phyloP scores from a whole-genome alignment of 2,329 filamentous ascomycete species.

The Lachnellula subtilissima region DNA sequence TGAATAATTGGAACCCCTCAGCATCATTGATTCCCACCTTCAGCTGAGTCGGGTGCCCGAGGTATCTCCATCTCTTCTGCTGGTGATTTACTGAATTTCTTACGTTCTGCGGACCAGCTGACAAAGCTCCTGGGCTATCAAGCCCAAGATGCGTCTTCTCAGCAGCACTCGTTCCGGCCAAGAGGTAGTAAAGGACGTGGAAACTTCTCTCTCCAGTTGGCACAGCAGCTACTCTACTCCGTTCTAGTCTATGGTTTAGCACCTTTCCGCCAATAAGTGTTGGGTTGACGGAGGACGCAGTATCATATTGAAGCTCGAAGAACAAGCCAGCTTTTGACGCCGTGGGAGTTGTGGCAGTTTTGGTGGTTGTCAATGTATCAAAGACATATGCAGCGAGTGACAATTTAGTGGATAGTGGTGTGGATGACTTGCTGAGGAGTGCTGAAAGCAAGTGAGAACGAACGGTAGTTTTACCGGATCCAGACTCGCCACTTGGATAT shows the following conservation, averaged over 20 bases:
- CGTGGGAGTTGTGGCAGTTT: conserved; percentile 90
- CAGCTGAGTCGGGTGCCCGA: conserved; percentile 92
- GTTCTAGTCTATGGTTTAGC: conserved; percentile 85
- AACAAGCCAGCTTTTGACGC: conserved; percentile 95
- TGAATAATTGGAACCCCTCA: conserved; percentile 96
- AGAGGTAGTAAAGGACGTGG: conserved; percentile 90
- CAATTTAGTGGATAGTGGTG: conserved; percentile 86
- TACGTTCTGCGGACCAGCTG: conserved; percentile 39
- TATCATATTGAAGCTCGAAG: conserved; percentile 96
- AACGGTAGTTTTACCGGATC: conserved; percentile 91
- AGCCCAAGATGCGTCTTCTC: conserved; percentile 83
- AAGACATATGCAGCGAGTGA: conserved; percentile 94
- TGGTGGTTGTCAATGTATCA: conserved; percentile 93
- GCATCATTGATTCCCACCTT: conserved; percentile 96
- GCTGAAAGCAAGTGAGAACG: conserved; percentile 83
- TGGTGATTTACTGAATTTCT: conserved; percentile 40
- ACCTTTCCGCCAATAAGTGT: conserved; percentile 91
- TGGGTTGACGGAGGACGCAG: conserved; percentile 75
- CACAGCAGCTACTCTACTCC: conserved; percentile 84
- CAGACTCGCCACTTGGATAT: conserved; percentile 75
- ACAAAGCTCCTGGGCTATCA: conserved; percentile 35
- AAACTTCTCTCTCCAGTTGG: conserved; percentile 96
- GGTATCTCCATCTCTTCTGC: conserved; percentile 90
- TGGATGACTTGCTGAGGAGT: conserved; percentile 83
- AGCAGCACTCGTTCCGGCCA: conserved; percentile 83